These are phyloP conservation scores for Fusarium pseudocircinatum DNA, from an alignment of 2,329 filamentous ascomycete genomes.

Conservation along the genomic window DNA sequence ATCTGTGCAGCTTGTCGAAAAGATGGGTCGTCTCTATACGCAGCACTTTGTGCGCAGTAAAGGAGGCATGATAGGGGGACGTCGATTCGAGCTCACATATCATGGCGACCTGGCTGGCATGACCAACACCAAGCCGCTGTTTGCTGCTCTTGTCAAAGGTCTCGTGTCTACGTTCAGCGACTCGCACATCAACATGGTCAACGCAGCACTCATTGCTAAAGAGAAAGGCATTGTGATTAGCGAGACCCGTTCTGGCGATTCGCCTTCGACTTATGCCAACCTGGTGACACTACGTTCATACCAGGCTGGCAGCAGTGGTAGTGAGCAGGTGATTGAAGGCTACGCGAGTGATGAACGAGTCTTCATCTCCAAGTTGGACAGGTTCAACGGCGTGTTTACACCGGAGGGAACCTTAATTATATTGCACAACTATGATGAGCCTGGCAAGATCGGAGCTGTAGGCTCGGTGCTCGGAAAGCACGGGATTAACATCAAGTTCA, in stretches of 20 bases:
- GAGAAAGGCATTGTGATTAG: conserved; percentile 82
- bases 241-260: conserved; percentile 73
- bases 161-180: conserved; percentile 75
- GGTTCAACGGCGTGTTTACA: conserved; percentile 77
- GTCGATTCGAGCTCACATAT: conserved; percentile 79
- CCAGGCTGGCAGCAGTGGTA: conserved; percentile 42
- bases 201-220: conserved; percentile 77
- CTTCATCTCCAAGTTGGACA: conserved; percentile 77
- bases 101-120: conserved; percentile 78
- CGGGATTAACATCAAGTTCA: conserved; percentile 81
- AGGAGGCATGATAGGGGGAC: conserved; percentile 64
- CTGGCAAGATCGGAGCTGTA: conserved; percentile 84
- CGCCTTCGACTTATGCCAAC: conserved; percentile 72
- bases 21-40: conserved; percentile 81
- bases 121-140: conserved; percentile 80
- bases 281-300: conserved; percentile 74
- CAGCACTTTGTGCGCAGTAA: conserved; percentile 70
- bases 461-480: conserved; percentile 75
- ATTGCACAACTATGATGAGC: conserved; percentile 82
- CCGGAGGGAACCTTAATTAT: conserved; percentile 81
- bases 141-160: conserved; percentile 81
- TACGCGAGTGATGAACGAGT: conserved; percentile 71
- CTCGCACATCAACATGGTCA: conserved; percentile 82
- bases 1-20: conserved; percentile 79
- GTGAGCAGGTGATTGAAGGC: conserved; percentile 66